Evolutionary conservation across 768 basidiomycete species (phyloP).

Genomic region (Galerina sulciceps): DNA sequence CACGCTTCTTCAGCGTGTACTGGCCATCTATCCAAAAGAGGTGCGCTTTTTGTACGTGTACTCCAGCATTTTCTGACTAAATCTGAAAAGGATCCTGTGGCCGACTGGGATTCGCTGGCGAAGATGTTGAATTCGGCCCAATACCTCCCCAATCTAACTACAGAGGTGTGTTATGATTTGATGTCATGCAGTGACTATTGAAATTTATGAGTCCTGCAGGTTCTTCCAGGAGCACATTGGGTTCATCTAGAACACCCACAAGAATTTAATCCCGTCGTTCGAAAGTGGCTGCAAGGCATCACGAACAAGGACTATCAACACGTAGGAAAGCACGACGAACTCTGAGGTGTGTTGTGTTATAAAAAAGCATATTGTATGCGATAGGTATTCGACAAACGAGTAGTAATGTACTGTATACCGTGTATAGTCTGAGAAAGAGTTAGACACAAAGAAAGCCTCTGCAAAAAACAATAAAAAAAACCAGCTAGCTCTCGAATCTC

Average conservation of each 20-base stretch:
- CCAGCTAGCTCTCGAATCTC: too few relatives aligned
- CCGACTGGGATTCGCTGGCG: conserved; percentile 41
- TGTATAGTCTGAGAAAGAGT: too few relatives aligned
- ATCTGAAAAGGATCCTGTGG: conserved; percentile 48
- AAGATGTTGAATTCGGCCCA: conserved; percentile 39
- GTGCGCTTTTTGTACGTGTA: conserved; percentile 25
- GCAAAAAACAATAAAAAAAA: too few relatives aligned
- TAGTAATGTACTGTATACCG: neutral
- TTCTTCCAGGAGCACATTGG: conserved; percentile 66
- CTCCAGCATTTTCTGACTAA: too few relatives aligned
- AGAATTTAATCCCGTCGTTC: conserved; percentile 53
- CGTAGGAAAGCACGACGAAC: neutral
- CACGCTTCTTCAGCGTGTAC: conserved; percentile 45
- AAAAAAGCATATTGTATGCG: too few relatives aligned
- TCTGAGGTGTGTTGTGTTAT: neutral
- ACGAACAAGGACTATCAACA: neutral
- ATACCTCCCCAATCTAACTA: conserved; percentile 42
- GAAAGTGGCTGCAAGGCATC: conserved; percentile 49
- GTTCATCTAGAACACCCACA: conserved; percentile 63
- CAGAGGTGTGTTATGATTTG: conserved; percentile 32
- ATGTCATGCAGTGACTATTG: neutral
- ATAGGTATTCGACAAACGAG: neutral
- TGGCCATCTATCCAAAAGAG: conserved; percentile 43
- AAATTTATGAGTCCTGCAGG: neutral
- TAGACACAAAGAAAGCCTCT: too few relatives aligned